Base-by-base conservation (phyloP, 306 rosid genomes). In the Comarum palustre region DNA sequence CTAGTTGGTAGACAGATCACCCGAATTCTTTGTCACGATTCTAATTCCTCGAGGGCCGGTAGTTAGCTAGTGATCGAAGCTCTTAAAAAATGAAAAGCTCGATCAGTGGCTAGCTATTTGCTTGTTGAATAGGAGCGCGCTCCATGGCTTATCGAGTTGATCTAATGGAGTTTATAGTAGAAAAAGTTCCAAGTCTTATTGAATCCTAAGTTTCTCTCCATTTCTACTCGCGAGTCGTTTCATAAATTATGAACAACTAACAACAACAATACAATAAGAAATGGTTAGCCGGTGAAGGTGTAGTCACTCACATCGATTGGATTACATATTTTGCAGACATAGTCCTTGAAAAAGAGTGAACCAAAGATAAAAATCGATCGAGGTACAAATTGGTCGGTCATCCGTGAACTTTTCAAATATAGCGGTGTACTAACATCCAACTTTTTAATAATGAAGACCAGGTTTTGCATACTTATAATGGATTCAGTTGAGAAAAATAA, bases 401-500 rank as follows among this genome's bases (percentile, higher is more conserved):
- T 57, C 69, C 55, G 69, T 79, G 75, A 38, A 39, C 16, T 17
- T 34, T 59, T 38, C 45, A 73, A 46, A 50, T 22, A 32, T 39
- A n/a, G 25, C 16, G 69, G 6, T 64, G 58, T 45, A 22, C 42
- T 39, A 8, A 39, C 63, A 57, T 43, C 50, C 9, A 46, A 20
- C 58, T 72, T 73, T 34, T 36, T 13, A 72, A 54, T 42, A 68
- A 43, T 5, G 36, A 57, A 11, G 16, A 36, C 69, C 73, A 54
- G 32, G 47, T 22, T 60, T 14, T n/a, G 8, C 14, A 41, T 34
- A 2, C 57, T 31, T 43, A 32, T 27, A 32, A 61, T 25, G 20
- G 43, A 54, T 75, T 66, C 71, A 15, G 73, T 68, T 74, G 77
- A 51, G 63, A 82, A 62, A 57, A 75, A 73, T 57, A 50, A 22